Conservation (phyloP, 2,329 filamentous ascomycete genomes). For the Onygenales sp. region DNA sequence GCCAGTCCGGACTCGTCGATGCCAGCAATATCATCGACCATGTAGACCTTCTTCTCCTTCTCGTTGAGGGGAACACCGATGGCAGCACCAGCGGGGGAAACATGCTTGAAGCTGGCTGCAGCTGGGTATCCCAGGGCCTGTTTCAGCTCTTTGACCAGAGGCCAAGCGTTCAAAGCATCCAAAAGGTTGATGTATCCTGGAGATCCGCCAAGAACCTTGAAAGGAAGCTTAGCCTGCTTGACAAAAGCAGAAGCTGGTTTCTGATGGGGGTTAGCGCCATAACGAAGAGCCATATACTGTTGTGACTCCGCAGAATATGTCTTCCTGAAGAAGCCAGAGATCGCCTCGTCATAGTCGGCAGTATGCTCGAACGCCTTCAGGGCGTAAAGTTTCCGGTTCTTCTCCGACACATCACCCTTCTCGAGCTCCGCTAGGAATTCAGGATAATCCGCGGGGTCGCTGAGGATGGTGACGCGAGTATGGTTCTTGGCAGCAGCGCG, state of each 20-base stretch:
- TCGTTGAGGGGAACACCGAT: constrained; percentile 80
- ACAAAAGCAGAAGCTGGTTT: constrained; percentile 86
- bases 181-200: constrained; percentile 97
- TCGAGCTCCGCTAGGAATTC: constrained; percentile 88
- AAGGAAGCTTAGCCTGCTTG: constrained; percentile 66
- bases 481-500: constrained; percentile 98
- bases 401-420: constrained; percentile 72
- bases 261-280: constrained; percentile 96
- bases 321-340: constrained; percentile 95
- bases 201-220: constrained; percentile 81
- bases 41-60: constrained; percentile 93
- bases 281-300: constrained; percentile 78
- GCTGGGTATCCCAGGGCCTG: constrained; percentile 77
- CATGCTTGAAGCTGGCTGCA: constrained; percentile 97
- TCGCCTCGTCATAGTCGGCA: constrained; percentile 89
- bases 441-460: constrained; percentile 85
- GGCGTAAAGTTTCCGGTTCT: constrained; percentile 78
- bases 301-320: constrained; percentile 80
- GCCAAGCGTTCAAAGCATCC: constrained; percentile 94
- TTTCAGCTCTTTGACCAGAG: constrained; percentile 91
- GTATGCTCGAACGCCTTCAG: constrained; percentile 98
- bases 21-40: constrained; percentile 89
- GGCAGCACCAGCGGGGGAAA: constrained; percentile 90
- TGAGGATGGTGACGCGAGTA: constrained; percentile 86
- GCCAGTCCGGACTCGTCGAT: constrained; percentile 79